phyloP scores from a whole-genome alignment of 1,139 yeast species.

The Zygosaccharomyces pseudobailii region DNA sequence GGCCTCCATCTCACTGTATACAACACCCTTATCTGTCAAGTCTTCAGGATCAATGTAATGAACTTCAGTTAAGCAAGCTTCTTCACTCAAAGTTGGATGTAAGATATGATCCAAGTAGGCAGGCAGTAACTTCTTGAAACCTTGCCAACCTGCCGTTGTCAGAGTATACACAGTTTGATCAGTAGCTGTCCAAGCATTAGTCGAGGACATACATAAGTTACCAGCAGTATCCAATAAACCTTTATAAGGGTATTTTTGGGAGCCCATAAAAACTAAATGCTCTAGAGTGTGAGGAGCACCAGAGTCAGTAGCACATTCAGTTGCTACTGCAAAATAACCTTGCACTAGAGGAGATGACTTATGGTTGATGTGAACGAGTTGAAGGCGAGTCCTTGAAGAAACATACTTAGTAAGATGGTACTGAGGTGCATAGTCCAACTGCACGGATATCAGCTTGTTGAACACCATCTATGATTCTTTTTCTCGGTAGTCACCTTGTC shows the following conservation, averaged over 20 bases:
- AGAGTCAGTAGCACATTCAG: slow-evolving; percentile 79
- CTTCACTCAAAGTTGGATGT: slow-evolving; percentile 81
- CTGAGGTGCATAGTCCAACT: slow-evolving; percentile 36
- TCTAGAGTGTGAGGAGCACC: slow-evolving; percentile 97
- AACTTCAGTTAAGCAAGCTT: slow-evolving; percentile 90
- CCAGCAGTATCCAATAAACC: slow-evolving; percentile 87
- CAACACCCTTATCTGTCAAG: slow-evolving; percentile 86
- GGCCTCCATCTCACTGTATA: slow-evolving; percentile 96
- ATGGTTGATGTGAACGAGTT: slow-evolving; percentile 61
- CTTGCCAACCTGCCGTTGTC: slow-evolving; percentile 95
- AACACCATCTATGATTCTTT: slow-evolving; percentile 19
- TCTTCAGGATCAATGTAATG: slow-evolving; percentile 93
- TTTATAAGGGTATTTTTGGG: slow-evolving; percentile 81
- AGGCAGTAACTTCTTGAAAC: slow-evolving; percentile 78
- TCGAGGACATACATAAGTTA: slow-evolving; percentile 74
- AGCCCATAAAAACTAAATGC: slow-evolving; percentile 93
- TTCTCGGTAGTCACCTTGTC: not conserved
- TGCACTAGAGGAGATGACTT: slow-evolving; percentile 86
- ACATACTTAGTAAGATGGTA: slow-evolving; percentile 31
- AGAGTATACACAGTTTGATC: slow-evolving; percentile 95
- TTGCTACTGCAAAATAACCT: slow-evolving; percentile 93
- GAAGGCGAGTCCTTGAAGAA: slow-evolving; percentile 67
- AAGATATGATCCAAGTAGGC: slow-evolving; percentile 85
- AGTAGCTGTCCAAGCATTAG: slow-evolving; percentile 97
- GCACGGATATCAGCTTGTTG: slow-evolving; percentile 30